Base-by-base conservation (phyloP, 768 basidiomycete species). In the Boletus coccyginus region DNA sequence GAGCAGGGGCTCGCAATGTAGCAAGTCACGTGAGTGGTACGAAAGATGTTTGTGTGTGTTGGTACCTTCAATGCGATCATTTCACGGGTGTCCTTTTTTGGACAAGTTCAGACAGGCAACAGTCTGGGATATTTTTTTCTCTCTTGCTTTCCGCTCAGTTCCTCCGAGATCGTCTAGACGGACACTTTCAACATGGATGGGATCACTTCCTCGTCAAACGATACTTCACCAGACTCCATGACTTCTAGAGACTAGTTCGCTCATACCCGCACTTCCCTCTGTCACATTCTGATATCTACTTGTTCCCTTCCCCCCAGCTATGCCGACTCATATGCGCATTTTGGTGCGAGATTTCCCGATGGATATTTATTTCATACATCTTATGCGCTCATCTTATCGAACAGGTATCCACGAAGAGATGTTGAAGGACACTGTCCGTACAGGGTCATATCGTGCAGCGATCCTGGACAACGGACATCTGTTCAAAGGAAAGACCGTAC, bases 361-460 rank as follows among this genome's bases (percentile, higher is more conserved):
- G 38, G 17, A 46, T 40, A 33, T 33, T 19, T 17, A 29, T 45
- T 52, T 19, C 17, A 39, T 49, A 6, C 38, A 49, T 53, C 60
- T 61, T 17, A 62, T 40, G 17, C 44, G 14, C 39, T 45, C 24
- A 17, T 60, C 21, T 56, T 27, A 32, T 59, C 12, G 38, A 21
- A 52, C 64, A 97, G 94, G 94, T 56, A 97, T 98, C 65, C 95
- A 98, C 72, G 95, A 98, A 76, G 97, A 99, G 77, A 99, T 99
- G 97, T 76, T 99, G 73, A 99, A 99, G 75, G 97, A 99, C 75
- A 76, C 79, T 39, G 94, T 99, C 62, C 88, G 97, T 59, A 99
- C 97, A 44, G 86, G 93, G 35, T 92, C 94, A 42, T 99, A 99
- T 82, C 88, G 92, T 62, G 81, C 86, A 56, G 93, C 95, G 59